Base-by-base conservation (phyloP, 1,139 yeast genomes). In the Yamadazyma dushanensis region DNA sequence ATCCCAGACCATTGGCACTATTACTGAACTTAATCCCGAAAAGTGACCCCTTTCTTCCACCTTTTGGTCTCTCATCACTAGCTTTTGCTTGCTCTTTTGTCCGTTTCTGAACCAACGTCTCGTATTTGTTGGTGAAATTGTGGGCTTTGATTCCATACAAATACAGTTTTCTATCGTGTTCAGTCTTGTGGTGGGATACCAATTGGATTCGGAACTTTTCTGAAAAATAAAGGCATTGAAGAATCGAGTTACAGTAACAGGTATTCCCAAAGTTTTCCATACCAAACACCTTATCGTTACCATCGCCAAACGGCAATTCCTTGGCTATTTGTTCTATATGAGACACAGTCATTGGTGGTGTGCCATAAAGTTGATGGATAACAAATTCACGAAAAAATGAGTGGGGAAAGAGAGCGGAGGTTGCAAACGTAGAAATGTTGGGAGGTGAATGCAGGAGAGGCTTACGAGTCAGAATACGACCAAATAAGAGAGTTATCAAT, bases 251-350 rank as follows among this genome's bases (percentile, higher is more conserved):
- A 59, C 96, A 88, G 60, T 92, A 92, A 62, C 98, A 90, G 0
- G 96, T 90, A 57, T 86, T 83, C 21, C 97, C 97, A 57, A 89
- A 90, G 60, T 92, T 92, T 58, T 92, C 97, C 78, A 90, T 81
- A 5, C 98, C 98, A 61, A 83, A 92, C 26, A 89, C 76, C 59
- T 89, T 83, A 41, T 73, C 66, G 10, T 80, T 64, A 1, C 89
- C 90, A 55, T 80, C 82, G 4, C 88, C 89, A 51, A 59, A 78
- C 4, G 70, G 74, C 28, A 59, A 37, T 14, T 37, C 26, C 5
- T 33, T 26, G 17, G 34, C 31, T 6, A 38, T n/a, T 14, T 16
- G 18, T 14, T 38, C 40, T 8, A 37, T 32, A 15, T 41, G 40
- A 5, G 41, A 30, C 13, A 30, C 35, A 7, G 33, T 16, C 31